Percentiles rank a stretch among this genome's conserved stretches.
These are phyloP conservation scores for Arabidopsis arenosa DNA, from an alignment of 345 rosid genomes.

Conservation along the genomic window DNA sequence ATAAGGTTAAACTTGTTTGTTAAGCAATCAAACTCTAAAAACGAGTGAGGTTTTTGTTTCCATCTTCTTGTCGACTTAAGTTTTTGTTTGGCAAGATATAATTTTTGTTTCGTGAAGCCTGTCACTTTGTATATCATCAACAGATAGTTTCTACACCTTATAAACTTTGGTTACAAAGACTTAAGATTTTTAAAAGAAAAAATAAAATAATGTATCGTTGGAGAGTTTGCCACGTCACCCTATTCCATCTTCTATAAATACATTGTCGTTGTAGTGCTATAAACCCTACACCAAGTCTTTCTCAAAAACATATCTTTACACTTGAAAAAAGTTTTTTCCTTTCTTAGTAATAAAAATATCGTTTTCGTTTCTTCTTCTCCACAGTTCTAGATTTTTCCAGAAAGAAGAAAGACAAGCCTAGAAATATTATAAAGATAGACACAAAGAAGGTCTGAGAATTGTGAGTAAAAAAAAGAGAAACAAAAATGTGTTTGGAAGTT, in stretches of 20 bases:
- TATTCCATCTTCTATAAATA: slow-evolving; percentile 35
- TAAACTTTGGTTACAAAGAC: neutral
- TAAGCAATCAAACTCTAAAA: neutral
- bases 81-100: slow-evolving; percentile 4
- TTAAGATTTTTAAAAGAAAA: neutral
- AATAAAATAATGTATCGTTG: neutral
- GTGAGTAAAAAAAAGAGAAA: neutral
- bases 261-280: slow-evolving; percentile 20
- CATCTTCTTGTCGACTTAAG: slow-evolving; percentile 23
- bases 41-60: neutral
- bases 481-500: slow-evolving; percentile 61
- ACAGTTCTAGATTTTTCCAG: slow-evolving; percentile 34
- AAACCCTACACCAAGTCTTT: slow-evolving; percentile 37
- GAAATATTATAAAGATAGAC: slow-evolving; percentile 11
- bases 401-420: slow-evolving; percentile 3
- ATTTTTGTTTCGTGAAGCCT: slow-evolving; percentile 1
- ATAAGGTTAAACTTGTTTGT: neutral
- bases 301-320: slow-evolving; percentile 4
- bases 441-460: neutral
- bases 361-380: slow-evolving; percentile 30
- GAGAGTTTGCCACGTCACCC: slow-evolving; percentile 31
- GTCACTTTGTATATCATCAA: slow-evolving; percentile 12
- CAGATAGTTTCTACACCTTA: slow-evolving; percentile 20
- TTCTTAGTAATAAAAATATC: slow-evolving; percentile 2
- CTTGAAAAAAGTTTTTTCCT: neutral